These are phyloP conservation scores for Cystobasidiopsis lactophilus DNA, from an alignment of 768 basidiomycete genomes.

Conservation along the genomic window DNA sequence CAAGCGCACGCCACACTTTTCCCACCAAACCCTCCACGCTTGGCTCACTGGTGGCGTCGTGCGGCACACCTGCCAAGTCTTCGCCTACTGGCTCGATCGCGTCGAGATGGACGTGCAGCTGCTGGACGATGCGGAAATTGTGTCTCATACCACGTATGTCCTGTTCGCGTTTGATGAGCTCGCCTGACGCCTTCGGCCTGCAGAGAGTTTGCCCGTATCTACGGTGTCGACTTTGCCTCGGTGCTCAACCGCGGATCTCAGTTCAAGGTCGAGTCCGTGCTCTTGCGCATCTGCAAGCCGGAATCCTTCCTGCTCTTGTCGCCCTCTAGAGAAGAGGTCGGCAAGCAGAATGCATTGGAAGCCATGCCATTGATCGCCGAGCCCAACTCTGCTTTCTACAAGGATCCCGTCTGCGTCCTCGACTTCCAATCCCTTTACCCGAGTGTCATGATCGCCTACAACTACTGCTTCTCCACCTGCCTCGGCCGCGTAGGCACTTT, in stretches of 20 bases:
- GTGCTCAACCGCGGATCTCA: conserved; percentile 88
- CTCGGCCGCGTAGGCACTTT: conserved; percentile 71
- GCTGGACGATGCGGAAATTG: conserved; percentile 53
- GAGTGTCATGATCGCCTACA: conserved; percentile 95
- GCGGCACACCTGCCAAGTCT: conserved; percentile 33
- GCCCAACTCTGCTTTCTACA: conserved; percentile 77
- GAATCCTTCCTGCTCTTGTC: conserved; percentile 79
- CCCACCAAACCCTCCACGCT: conserved; percentile 35
- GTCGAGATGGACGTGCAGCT: conserved; percentile 51
- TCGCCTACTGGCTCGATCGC: conserved; percentile 45
- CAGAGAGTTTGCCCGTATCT: conserved; percentile 92
- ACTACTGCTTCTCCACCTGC: conserved; percentile 83
- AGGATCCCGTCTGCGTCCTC: conserved; percentile 70
- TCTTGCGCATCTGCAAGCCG: conserved; percentile 92
- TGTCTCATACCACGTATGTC: conserved; percentile 73
- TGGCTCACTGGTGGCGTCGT: conserved; percentile 47
- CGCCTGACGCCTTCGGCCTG: background rate
- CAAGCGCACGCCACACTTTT: conserved; percentile 54
- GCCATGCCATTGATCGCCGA: conserved; percentile 83
- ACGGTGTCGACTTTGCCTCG: conserved; percentile 90
- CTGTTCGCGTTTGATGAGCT: too few relatives aligned
- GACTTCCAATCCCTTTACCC: conserved; percentile 96
- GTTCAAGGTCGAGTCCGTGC: conserved; percentile 96
- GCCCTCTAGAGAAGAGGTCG: conserved; percentile 70
- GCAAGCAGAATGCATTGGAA: conserved; percentile 84